Evolutionary conservation across 1,284 basidiomycete species (phyloP).

Genomic region (Moniliella sp.): DNA sequence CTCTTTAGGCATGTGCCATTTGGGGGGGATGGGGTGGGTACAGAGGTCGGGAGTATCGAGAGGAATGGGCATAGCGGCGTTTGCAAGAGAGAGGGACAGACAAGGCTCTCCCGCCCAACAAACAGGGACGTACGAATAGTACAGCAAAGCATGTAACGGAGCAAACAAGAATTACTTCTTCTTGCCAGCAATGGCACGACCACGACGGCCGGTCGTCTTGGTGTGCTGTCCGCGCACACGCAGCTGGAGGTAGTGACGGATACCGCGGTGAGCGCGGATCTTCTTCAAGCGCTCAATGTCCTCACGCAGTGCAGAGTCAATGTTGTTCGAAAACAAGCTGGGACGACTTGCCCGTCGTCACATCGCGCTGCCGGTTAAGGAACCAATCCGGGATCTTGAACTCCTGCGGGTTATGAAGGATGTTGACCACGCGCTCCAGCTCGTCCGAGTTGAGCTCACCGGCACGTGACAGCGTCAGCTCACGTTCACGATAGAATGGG

Average conservation of each 20-base stretch:
- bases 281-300: conserved; percentile 98
- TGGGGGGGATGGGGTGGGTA: too few relatives aligned
- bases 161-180: conserved; percentile 22
- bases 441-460: conserved; percentile 88
- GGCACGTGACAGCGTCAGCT: conserved; percentile 38
- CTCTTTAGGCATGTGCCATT: too few relatives aligned
- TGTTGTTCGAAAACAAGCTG: conserved; percentile 93
- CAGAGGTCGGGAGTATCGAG: too few relatives aligned
- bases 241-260: conserved; percentile 87
- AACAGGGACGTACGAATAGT: too few relatives aligned
- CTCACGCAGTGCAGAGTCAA: conserved; percentile 95
- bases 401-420: conserved; percentile 98
- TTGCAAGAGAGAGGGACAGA: too few relatives aligned
- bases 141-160: too few relatives aligned
- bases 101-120: too few relatives aligned
- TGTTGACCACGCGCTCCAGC: conserved; percentile 94
- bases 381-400: conserved; percentile 99
- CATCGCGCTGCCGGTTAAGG: conserved; percentile 86
- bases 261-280: conserved; percentile 92
- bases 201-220: conserved; percentile 68
- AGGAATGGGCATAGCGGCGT: too few relatives aligned
- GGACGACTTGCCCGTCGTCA: conserved; percentile 83
- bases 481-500: too few relatives aligned
- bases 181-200: conserved; percentile 33
- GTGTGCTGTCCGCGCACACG: conserved; percentile 85